These are phyloP conservation scores for Helianthus tuberosus DNA, from an alignment of 129 eudicot genomes.

Conservation along the genomic window DNA sequence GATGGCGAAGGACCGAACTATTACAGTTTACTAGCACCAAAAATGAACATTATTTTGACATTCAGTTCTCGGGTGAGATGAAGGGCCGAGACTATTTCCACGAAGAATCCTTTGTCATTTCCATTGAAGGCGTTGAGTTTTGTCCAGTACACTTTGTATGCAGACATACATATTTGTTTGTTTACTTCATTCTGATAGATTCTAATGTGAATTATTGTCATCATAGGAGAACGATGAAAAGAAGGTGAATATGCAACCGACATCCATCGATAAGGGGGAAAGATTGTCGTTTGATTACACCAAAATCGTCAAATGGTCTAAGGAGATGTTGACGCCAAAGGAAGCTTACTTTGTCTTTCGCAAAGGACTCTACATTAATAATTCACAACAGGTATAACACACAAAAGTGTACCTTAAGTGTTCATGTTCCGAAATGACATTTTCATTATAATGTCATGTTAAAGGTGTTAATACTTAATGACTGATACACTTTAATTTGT, in stretches of 20 bases:
- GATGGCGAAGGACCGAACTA: conserved; percentile 6
- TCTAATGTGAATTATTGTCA: not conserved
- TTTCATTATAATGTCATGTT: not conserved
- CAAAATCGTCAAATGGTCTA: not conserved
- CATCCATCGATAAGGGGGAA: not conserved
- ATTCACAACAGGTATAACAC: not conserved
- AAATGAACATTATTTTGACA: not conserved
- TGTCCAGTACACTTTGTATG: conserved; percentile 4
- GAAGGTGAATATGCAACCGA: not conserved
- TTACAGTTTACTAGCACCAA: conserved; percentile 11
- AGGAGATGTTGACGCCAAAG: not conserved
- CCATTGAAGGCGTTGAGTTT: conserved; percentile 1
- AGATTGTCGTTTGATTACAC: not conserved
- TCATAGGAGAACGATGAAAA: conserved; percentile 3
- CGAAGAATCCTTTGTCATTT: not conserved
- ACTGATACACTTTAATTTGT: not conserved
- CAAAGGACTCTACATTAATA: not conserved
- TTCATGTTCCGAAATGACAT: too few relatives aligned
- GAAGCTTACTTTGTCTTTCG: not conserved
- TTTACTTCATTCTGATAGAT: not conserved
- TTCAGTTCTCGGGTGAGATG: conserved; percentile 1
- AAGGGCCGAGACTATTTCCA: too few relatives aligned
- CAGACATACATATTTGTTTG: not conserved
- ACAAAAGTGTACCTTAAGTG: not conserved
- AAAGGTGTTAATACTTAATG: not conserved